Base-by-base conservation (phyloP, 2,329 filamentous ascomycete genomes). In the Diaporthe sp. region DNA sequence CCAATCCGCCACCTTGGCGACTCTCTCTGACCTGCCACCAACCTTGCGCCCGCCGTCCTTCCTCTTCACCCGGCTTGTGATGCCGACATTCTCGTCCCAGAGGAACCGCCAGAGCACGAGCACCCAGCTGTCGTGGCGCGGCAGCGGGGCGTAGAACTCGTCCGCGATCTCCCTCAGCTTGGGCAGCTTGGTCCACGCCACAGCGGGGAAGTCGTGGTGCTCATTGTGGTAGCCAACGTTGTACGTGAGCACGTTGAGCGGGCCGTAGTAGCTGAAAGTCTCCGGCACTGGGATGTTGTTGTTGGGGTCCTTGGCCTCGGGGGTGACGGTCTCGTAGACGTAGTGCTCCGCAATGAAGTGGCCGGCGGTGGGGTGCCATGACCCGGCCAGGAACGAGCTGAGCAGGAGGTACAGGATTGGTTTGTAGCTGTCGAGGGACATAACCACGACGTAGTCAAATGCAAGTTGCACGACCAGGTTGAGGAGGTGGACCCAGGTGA, bases 281-380 rank as follows among this genome's bases (percentile, higher is more conserved):
- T 99, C 97, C 3, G 97, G 96, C 6, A 98, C 90, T 22, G 92
- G 89, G 57, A 94, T 86, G 55, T 87, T 85, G 80, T 92, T 93
- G 34, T 88, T 85, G 1, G 92, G 90, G 78, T 92, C 85, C 71
- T 83, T 85, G 75, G 90, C 89, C 13, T 87, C 86, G 25, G 89
- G 87, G 20, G 87, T 87, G 80, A 91, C 87, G 71, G 91, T 92
- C 80, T 92, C 88, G 82, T 95, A 96, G 79, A 96, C 94, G 86
- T 96, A 96, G 86, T 99, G 97, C 87, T 99, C 97, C 75, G 97
- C 96, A 85, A 99, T 99, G 88, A 99, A 99, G 87, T 99, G 97
- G 60, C 95, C 97, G 0, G 97, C 97, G 76, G 96, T 95, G 4
- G 97, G 97, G 86, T 99, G 97, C 44, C 99, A 90, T 63, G 94